Evolutionary conservation across 2,329 filamentous ascomycete species (phyloP), one percentile per base, ranked within the genome.

Genomic region (Tricladium varicosporioides): DNA sequence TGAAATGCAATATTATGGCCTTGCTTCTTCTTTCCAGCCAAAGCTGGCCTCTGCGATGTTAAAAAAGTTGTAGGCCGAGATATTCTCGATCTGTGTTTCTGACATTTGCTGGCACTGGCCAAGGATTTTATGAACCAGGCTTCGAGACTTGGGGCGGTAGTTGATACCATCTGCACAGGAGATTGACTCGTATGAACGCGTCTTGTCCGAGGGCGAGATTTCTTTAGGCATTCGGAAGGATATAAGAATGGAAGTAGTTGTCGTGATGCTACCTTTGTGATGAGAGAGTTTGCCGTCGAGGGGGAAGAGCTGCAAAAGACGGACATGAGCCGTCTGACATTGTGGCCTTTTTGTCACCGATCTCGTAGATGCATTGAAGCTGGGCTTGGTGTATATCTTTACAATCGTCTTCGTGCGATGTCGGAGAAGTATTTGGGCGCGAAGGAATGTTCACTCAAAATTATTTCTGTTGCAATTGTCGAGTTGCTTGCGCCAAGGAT

Each of bases 291-390:
- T 71, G 73, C 70, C 63, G 64, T 69, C 63, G 68, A 76, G 77
- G 78, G 76, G 71, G 79, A 75, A 73, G 79, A 76, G 74, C 75
- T 75, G 74, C 77, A 77, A 75, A 80, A 71, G 75, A 79, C 75
- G 81, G 80, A 83, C 84, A 87, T 87, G 82, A 81, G 80, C 79
- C 69, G 75, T 71, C 75, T 76, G 74, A 78, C 84, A 87, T 86
- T 66, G 76, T 84, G 81, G 74, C 73, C 44, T 60, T 42, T 36
- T 60, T 56, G 48, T 64, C 59, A 67, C 64, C 60, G 59, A 62
- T 50, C 55, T 49, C 59, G 56, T 50, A 59, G 42, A 59, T 18
- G 44, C 65, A 68, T 67, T 65, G 51, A 45, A 63, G 59, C 43
- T 60, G 44, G 46, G 22, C 13, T 32, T 15, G 9, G 22, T 48